A percentile compares a stretch with the other conserved stretches of the same genome.
Conservation (phyloP, 169 alveolate genomes). For the Plasmodium inui region DNA sequence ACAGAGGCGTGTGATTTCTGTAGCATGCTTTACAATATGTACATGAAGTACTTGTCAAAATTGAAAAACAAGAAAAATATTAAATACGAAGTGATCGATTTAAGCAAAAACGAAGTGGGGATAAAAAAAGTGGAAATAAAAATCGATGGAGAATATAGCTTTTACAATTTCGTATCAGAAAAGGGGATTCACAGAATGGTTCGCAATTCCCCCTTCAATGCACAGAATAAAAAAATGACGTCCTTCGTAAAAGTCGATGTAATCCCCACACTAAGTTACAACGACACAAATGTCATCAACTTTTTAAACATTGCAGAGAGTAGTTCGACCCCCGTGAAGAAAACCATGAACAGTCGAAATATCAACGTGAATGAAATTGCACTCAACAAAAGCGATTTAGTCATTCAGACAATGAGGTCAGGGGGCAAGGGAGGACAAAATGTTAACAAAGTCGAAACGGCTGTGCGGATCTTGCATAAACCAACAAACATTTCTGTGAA, state of each 20-base stretch:
- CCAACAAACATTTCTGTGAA: conserved; percentile 93
- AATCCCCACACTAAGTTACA: conserved; percentile 80
- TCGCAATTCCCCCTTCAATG: conserved; percentile 80
- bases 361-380: conserved; percentile 58
- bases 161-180: conserved; percentile 81
- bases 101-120: conserved; percentile 80
- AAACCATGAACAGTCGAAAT: conserved; percentile 16
- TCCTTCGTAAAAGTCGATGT: conserved; percentile 84
- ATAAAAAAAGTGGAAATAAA: conserved; percentile 80
- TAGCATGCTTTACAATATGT: conserved; percentile 81
- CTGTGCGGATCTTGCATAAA: conserved; percentile 93
- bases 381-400: conserved; percentile 88
- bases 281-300: conserved; percentile 77
- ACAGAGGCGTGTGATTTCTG: conserved; percentile 86
- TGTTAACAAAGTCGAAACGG: conserved; percentile 95
- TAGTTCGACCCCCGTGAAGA: background rate
- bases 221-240: conserved; percentile 81
- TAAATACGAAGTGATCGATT: conserved; percentile 75
- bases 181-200: conserved; percentile 86
- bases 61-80: conserved; percentile 70
- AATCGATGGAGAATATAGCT: conserved; percentile 83
- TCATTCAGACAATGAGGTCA: conserved; percentile 92
- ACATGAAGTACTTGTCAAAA: conserved; percentile 79
- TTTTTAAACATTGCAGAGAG: conserved; percentile 59
- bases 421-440: conserved; percentile 97